These are phyloP conservation scores for Sideroxylon spinosum DNA, from an alignment of 179 eudicot species.

Conservation along the genomic window DNA sequence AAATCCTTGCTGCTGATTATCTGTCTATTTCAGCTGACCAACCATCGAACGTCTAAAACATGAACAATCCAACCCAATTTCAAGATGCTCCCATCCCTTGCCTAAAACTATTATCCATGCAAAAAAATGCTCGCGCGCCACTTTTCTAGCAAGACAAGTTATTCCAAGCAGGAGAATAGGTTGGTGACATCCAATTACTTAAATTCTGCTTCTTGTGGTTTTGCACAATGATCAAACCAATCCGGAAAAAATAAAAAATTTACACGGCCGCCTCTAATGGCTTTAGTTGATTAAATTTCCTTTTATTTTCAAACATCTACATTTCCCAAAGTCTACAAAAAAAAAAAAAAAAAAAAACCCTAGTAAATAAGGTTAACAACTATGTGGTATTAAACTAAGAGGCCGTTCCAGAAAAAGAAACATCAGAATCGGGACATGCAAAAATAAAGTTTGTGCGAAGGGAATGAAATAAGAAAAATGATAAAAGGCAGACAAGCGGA, in stretches of 20 bases:
- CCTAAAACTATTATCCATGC: neutral
- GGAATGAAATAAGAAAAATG: neutral
- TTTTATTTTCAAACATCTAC: neutral
- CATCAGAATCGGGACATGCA: neutral
- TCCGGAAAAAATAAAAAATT: neutral
- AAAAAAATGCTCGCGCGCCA: neutral
- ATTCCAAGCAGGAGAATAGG: slow-evolving; percentile 4
- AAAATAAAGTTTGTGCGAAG: neutral
- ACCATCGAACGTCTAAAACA: neutral
- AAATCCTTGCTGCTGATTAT: neutral
- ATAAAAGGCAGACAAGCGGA: neutral
- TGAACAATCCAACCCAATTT: neutral
- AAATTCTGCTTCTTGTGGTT: neutral
- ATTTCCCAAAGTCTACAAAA: neutral
- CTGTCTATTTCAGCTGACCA: neutral
- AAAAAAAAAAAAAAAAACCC: too few relatives aligned
- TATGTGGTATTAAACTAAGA: neutral
- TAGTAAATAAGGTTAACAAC: neutral
- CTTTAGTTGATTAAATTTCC: neutral
- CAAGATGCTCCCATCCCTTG: neutral
- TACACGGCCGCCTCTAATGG: neutral
- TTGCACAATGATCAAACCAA: neutral
- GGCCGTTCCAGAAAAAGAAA: neutral
- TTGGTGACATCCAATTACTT: neutral
- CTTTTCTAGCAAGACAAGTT: neutral